Evolutionary conservation across 768 basidiomycete genomes (phyloP).

Genomic region (Tylopilus felleus): DNA sequence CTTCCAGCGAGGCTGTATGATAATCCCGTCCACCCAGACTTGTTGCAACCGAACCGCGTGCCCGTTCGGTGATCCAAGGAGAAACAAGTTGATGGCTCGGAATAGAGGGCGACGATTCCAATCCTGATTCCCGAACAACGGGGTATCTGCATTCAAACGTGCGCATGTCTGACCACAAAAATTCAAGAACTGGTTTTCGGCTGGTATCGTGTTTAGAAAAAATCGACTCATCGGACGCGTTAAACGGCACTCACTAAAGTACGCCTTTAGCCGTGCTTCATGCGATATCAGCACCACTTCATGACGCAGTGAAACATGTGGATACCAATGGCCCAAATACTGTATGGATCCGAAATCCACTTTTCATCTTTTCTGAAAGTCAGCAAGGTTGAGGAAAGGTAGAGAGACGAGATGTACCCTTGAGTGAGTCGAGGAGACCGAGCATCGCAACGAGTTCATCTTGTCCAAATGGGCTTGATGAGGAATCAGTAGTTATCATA

Average conservation of each 20-base stretch:
- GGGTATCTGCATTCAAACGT: constrained; percentile 9
- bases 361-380: background rate
- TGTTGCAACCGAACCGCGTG: constrained; percentile 14
- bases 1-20: constrained; percentile 12
- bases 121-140: constrained; percentile 2
- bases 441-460: constrained; percentile 9
- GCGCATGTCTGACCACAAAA: constrained; percentile 13
- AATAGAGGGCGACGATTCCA: constrained; percentile 4
- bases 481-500: too few relatives aligned
- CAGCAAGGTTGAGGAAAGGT: background rate
- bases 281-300: background rate
- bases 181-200: constrained; percentile 12
- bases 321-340: constrained; percentile 14
- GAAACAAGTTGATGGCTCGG: background rate
- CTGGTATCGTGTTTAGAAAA: background rate
- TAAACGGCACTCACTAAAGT: constrained; percentile 7
- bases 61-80: too few relatives aligned
- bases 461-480: too few relatives aligned
- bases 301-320: background rate
- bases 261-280: constrained; percentile 10
- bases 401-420: background rate
- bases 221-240: background rate
- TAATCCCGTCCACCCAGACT: too few relatives aligned
- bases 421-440: constrained; percentile 13
- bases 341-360: background rate